A percentile compares a stretch with the other conserved stretches of the same genome.
Evolutionary conservation across 768 basidiomycete species (phyloP).

Genomic region (Omphalotus guepiniiformis): DNA sequence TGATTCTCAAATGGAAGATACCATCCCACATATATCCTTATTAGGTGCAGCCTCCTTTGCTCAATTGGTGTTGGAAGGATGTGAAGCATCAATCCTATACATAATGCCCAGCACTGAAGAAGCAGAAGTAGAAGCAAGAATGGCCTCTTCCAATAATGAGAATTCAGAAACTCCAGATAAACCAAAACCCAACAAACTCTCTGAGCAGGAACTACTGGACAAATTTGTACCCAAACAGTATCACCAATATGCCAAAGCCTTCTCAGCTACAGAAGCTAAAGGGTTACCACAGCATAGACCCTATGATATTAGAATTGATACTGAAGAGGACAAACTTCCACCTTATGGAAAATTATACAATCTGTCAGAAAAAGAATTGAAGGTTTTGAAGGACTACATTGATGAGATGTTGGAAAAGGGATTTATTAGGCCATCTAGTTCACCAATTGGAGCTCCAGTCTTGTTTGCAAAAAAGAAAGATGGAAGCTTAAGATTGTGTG

Average conservation of each 20-base stretch:
- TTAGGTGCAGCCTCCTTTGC: too few species aligned
- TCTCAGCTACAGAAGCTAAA: neutral
- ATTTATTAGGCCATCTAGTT: neutral
- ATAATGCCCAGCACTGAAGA: too few species aligned
- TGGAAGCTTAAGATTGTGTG: slow-evolving; percentile 13
- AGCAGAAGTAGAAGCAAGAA: too few species aligned
- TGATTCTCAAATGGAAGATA: too few species aligned
- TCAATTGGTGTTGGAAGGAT: too few species aligned
- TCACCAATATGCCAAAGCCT: neutral
- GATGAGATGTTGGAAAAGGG: slow-evolving; percentile 1
- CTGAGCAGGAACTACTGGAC: neutral
- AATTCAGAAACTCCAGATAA: too few species aligned
- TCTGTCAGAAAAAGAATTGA: neutral
- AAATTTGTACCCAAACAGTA: neutral
- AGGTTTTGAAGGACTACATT: neutral
- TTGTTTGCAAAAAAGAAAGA: slow-evolving; percentile 25
- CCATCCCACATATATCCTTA: too few species aligned
- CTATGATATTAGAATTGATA: neutral
- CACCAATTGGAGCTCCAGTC: slow-evolving; percentile 11
- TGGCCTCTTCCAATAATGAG: too few species aligned
- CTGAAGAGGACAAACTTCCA: neutral
- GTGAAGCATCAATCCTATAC: too few species aligned
- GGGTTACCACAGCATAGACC: neutral
- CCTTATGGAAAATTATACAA: neutral
- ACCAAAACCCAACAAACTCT: too few species aligned